Base-by-base conservation (phyloP, 495 filamentous ascomycete species). In the Cercophora samala region DNA sequence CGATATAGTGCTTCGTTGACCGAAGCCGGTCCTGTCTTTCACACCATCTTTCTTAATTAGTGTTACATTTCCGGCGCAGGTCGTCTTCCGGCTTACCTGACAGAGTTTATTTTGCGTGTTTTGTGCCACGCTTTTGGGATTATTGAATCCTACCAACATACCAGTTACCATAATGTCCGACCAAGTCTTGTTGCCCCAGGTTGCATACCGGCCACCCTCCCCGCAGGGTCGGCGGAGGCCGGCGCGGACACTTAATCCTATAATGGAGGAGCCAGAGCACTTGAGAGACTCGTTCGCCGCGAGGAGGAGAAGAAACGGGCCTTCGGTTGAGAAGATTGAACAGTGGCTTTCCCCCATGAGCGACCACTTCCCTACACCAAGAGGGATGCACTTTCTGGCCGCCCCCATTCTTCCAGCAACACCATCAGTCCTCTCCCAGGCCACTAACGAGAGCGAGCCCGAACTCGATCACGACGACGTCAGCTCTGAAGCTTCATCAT, bases 171-270 rank as follows among this genome's bases (percentile, higher is more conserved):
- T 68, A 86, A 92, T 91, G 85, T 83, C 74, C 73, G 85, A 84
- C 58, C 73, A 78, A 70, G 76, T 83, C 74, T 72, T 85, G 72
- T 82, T 90, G 70, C 84, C 86, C 66, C 78, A 85, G 74, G 85
- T 80, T 68, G 84, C 81, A 52, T 89, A 86, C 77, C 76, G 80
- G 75, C 86, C 89, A 68, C 86, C 86, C 66, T 83, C 85, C 73
- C 86, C 82, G 91, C 92, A 85, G 90, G 91, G 76, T 75, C 80
- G 77, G 76, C 82, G 79, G 83, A 87, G 83, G 79, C 55, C 37
- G 85, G 83, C 74, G 82, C 84, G 76, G 76, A 79, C 66, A 69
- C 89, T 93, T 91, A 92, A 93, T 91, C 90, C 90, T 68, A 92
- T 93, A 88, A 89, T 90, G 73, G 91, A 93, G 80, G 89, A 93